Conservation (phyloP, 2,329 filamentous ascomycete species). For the Parastagonospora avenae region DNA sequence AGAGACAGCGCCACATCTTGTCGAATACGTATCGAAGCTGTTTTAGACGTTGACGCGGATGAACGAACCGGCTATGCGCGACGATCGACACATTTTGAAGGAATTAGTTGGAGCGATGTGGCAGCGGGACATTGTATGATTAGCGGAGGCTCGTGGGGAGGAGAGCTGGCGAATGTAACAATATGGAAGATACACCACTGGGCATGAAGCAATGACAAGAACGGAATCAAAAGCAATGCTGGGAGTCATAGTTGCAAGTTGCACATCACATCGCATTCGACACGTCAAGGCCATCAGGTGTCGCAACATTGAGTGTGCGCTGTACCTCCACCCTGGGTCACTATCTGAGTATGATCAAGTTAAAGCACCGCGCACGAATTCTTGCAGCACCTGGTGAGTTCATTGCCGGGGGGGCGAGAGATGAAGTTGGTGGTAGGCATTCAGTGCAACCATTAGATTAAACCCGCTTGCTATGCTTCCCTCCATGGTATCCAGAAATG, state of each 20-base stretch:
- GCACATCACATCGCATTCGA: too few relatives aligned
- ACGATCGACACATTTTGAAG: too few relatives aligned
- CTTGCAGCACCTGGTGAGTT: too few relatives aligned
- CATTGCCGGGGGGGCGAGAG: background rate
- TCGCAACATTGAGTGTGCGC: too few relatives aligned
- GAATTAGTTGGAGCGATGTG: background rate
- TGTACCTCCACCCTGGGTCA: too few relatives aligned
- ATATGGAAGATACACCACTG: background rate
- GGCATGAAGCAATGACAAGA: background rate
- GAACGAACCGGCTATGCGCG: background rate
- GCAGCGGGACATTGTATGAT: background rate
- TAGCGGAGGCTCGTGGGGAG: background rate
- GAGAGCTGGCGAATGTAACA: background rate
- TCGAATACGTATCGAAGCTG: constrained; percentile 60
- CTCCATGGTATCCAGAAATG: constrained; percentile 18
- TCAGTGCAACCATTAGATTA: background rate
- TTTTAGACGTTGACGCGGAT: constrained; percentile 41
- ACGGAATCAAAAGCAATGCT: background rate
- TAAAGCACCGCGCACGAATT: too few relatives aligned
- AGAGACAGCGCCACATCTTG: constrained; percentile 58
- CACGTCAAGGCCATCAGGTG: too few relatives aligned
- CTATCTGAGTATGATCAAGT: too few relatives aligned
- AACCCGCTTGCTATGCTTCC: constrained; percentile 6
- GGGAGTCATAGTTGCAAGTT: too few relatives aligned
- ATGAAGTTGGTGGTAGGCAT: background rate